These are phyloP conservation scores for Sordariomycetes sp. DNA, from an alignment of 2,329 filamentous ascomycete genomes.

Conservation along the genomic window DNA sequence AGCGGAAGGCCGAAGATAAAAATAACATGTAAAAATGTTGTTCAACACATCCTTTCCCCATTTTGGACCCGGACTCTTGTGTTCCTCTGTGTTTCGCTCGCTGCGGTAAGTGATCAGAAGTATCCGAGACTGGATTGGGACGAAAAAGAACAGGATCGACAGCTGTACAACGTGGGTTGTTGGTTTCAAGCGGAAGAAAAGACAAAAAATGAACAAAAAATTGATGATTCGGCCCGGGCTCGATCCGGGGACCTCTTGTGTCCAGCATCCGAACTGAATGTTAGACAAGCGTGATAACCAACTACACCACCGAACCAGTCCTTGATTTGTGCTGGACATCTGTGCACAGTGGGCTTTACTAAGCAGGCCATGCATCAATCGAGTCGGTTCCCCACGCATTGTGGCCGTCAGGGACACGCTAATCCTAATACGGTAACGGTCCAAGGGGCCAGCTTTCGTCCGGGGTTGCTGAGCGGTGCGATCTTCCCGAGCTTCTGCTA, in stretches of 20 bases:
- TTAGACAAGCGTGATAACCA: background rate
- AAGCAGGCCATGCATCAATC: background rate
- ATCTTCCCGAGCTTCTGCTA: background rate
- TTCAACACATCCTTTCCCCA: too few species aligned
- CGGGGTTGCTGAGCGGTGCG: background rate
- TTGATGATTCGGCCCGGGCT: background rate
- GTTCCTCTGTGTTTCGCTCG: too few species aligned
- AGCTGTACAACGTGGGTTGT: background rate
- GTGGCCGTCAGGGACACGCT: constrained; percentile 3
- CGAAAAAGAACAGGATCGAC: background rate
- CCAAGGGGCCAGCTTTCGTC: constrained; percentile 15
- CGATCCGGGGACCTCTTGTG: background rate
- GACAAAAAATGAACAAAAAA: background rate
- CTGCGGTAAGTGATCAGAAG: too few species aligned
- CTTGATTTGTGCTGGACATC: background rate
- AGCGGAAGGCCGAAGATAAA: too few species aligned
- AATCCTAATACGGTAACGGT: constrained; percentile 9
- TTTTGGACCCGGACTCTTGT: too few species aligned
- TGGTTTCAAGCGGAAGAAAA: background rate
- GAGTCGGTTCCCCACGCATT: background rate
- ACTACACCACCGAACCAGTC: background rate
- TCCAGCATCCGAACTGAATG: background rate
- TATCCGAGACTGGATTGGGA: too few species aligned
- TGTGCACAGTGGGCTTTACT: too few species aligned
- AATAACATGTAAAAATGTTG: too few species aligned